These are phyloP conservation scores for Omphalea diandra DNA, from an alignment of 441 rosid genomes.

Conservation along the genomic window DNA sequence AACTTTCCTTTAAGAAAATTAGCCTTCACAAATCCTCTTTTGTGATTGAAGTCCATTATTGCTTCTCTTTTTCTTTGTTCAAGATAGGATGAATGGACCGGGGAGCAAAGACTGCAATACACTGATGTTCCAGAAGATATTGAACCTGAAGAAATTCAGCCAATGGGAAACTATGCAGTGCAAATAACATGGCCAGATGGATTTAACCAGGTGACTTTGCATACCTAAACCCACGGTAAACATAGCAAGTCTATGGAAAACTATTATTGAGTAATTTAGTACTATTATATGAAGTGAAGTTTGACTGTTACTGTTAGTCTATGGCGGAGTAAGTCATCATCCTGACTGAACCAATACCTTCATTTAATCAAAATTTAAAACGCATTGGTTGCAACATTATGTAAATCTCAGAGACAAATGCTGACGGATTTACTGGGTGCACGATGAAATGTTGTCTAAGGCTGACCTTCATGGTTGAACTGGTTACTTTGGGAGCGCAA, in stretches of 20 bases:
- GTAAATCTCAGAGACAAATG: too few species aligned
- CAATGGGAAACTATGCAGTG: slow-evolving; percentile 97
- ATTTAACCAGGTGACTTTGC: slow-evolving; percentile 67
- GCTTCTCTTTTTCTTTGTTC: slow-evolving; percentile 4
- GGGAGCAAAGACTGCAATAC: slow-evolving; percentile 78
- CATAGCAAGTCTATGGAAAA: background rate
- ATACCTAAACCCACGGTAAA: background rate
- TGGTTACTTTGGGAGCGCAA: too few species aligned
- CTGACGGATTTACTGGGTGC: too few species aligned
- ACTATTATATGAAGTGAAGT: background rate
- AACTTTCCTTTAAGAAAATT: slow-evolving; percentile 15
- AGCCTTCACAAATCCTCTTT: background rate
- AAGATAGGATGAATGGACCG: slow-evolving; percentile 89
- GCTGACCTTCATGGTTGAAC: too few species aligned
- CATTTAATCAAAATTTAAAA: slow-evolving; percentile 7
- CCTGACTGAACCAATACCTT: background rate
- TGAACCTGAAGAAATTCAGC: slow-evolving; percentile 86
- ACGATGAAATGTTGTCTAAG: too few species aligned
- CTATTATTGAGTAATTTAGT: background rate
- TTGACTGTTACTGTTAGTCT: background rate
- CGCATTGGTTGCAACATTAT: too few species aligned
- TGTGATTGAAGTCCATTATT: background rate
- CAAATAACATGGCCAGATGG: slow-evolving; percentile 98
- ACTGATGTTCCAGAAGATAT: slow-evolving; percentile 80
- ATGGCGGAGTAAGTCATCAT: background rate